Percentiles rank a stretch among this genome's conserved stretches.
phyloP scores from a whole-genome alignment of 345 rosid species.

The Lumnitzera racemosa region DNA sequence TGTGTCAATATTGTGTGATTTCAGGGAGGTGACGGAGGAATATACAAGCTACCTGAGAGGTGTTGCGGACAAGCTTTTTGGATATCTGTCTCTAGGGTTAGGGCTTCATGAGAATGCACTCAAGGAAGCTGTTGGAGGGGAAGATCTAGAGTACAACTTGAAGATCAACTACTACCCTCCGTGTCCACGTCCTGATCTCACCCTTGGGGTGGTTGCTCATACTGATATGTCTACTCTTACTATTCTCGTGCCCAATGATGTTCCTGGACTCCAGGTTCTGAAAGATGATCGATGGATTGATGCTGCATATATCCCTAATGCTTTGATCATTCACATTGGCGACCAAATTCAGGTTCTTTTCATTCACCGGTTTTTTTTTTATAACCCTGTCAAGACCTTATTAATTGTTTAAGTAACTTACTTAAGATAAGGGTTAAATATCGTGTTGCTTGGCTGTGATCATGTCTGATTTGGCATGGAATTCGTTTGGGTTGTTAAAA shows the following conservation, averaged over 20 bases:
- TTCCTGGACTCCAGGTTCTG: slow-evolving; percentile 77
- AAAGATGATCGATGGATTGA: slow-evolving; percentile 66
- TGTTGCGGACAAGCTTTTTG: slow-evolving; percentile 46
- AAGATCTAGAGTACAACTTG: slow-evolving; percentile 46
- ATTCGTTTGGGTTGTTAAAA: no score
- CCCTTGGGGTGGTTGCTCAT: slow-evolving; percentile 75
- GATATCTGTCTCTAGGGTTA: slow-evolving; percentile 47
- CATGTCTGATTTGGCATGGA: no score
- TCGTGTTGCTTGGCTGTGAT: no score
- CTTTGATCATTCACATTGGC: slow-evolving; percentile 71
- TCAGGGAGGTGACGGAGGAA: slow-evolving; percentile 75
- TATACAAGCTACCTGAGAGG: slow-evolving; percentile 35
- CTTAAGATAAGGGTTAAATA: no score
- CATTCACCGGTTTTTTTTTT: not conserved
- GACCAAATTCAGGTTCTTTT: slow-evolving; percentile 73
- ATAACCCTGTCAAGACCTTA: not conserved
- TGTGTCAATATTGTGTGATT: no score
- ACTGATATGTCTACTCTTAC: slow-evolving; percentile 74
- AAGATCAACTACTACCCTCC: slow-evolving; percentile 89
- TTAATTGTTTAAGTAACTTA: not conserved
- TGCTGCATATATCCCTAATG: slow-evolving; percentile 60
- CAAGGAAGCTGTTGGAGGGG: slow-evolving; percentile 58
- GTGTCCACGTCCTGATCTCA: slow-evolving; percentile 80
- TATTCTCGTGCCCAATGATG: slow-evolving; percentile 71
- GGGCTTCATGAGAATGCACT: slow-evolving; percentile 42